Base-by-base conservation (phyloP, 768 basidiomycete genomes). In the Panus rudis region DNA sequence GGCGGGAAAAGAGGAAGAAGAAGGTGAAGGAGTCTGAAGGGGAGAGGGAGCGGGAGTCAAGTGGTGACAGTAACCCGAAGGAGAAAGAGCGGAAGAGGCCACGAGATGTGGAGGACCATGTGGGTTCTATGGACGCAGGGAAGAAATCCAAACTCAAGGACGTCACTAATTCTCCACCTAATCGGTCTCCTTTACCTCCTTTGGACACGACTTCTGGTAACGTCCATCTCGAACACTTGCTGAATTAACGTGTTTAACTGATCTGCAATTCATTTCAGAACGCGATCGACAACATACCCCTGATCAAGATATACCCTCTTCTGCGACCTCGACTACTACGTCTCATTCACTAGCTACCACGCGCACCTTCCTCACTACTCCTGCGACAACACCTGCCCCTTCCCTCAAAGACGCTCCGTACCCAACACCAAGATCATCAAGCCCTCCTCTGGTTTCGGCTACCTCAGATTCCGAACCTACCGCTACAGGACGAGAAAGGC, bases 81-180 rank as follows among this genome's bases (percentile, higher is more conserved):
- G 43, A 60, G 23, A 65, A 64, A 42, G 72, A 78, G 52, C 64
- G 65, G 45, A 64, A 64, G 59, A 49, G 63, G 57, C 28, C 46
- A 3, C 63, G 57, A 37, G 65, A 64, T 23, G 55, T 56, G 32
- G 71, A 68, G 23, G 54, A 59, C 27, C 49, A 58, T 46, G 57
- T 64, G 49, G 39, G 30, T 17, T 33, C 46, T 33, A 34, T 41
- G 13, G 54, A 52, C 41, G 69, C 68, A 51, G 65, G 63, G 47
- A 61, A 58, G 48, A 69, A 78, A 56, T 61, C 64, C 39, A 78
- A 71, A 60, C 63, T 81, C 45, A 80, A 78, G 63, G 81, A 83
- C 54, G 73, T 81, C 49, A 81, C 79, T 21, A 81, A 78, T 57
- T 73, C 78, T 5, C 71, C 74, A 16, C 61, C 65, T 47, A 57